Conservation (phyloP, 305 asterid genomes). For the Fraxinus baroniana region DNA sequence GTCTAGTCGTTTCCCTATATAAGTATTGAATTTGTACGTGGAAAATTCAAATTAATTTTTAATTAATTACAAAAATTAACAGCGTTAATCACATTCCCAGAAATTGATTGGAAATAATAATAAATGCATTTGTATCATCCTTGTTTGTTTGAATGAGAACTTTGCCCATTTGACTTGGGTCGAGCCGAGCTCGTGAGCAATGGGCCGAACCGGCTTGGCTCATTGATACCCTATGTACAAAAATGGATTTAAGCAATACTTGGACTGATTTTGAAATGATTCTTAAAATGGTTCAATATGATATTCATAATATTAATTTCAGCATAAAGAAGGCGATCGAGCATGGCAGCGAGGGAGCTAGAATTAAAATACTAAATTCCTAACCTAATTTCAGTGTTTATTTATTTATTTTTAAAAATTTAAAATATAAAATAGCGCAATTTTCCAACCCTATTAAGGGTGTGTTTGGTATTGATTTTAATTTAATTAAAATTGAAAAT, state of each 20-base stretch:
- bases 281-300: neutral
- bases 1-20: neutral
- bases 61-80: neutral
- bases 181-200: neutral
- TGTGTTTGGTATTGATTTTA: too few species aligned
- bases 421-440: too few species aligned
- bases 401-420: too few species aligned
- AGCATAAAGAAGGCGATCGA: neutral
- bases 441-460: neutral
- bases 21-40: neutral
- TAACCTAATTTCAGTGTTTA: neutral
- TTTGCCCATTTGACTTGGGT: neutral
- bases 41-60: neutral
- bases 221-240: neutral
- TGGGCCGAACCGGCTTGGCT: neutral
- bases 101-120: neutral
- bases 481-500: too few species aligned
- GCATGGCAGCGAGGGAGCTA: neutral
- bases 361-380: neutral
- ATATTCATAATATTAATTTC: neutral
- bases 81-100: neutral
- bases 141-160: neutral
- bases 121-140: neutral
- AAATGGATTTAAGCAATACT: neutral
- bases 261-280: neutral